Evolutionary conservation across 2,329 filamentous ascomycete species (phyloP), one percentile per base, ranked within the genome.

Genomic region (Fusarium equiseti): DNA sequence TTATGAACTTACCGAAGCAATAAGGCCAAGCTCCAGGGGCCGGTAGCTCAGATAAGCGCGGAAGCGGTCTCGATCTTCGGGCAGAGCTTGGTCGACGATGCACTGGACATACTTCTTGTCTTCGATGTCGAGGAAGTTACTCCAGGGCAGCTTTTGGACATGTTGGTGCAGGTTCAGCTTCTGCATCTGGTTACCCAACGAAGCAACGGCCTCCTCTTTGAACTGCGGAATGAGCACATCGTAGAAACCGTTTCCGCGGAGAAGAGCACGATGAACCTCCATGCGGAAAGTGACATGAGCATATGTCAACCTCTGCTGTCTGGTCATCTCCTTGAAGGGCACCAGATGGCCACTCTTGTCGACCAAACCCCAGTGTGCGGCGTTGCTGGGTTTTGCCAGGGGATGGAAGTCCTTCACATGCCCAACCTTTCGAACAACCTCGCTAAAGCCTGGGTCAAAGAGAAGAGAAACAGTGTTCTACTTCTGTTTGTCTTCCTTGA

Each of bases 1-100:
- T n/a, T n/a, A n/a, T n/a, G 4, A 27, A 68, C 71, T 42, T 62
- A 74, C 67, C 4, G 52, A 63, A 8, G 59, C 59, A 8, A 75
- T 70, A 5, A 67, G 42, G 0, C 63, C 70, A 3, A 75, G 44
- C 0, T 68, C 72, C 0, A 74, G 13, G 0, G 63, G 45, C 35
- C 52, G 43, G 0, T 52, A 32, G 8, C 58, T 65, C 6, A 73
- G 31, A 6, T 75, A 74, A 7, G 13, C 8, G 7, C n/a, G 38
- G 18, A 75, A 71, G 0, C 70, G 61, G 3, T 9, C 16, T 3
- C 59, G 59, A 27, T 74, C 60, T 2, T 59, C 2, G 4, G 35
- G 53, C 1, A 69, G 3, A 0, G 20, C 46, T 24, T 52, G 66
- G 1, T 63, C 9, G 1, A 73, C 5, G 11, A 75, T 20, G 3